Evolutionary conservation across 2,329 filamentous ascomycete species (phyloP).

Genomic region (Aaosphaeria arxii): DNA sequence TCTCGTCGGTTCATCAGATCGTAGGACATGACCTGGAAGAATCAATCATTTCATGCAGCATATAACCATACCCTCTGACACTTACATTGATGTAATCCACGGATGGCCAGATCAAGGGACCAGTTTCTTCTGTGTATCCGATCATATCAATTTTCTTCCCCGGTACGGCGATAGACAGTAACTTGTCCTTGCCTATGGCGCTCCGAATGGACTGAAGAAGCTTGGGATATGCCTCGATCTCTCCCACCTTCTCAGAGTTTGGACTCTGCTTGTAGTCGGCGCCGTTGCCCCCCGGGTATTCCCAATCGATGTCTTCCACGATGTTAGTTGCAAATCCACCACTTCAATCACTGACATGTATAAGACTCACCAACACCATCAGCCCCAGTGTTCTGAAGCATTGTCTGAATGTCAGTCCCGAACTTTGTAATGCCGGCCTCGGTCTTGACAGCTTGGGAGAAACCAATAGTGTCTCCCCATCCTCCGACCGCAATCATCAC

Average conservation of each 20-base stretch:
- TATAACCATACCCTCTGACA: neutral
- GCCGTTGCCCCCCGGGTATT: slow-evolving; percentile 62
- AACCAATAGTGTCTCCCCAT: slow-evolving; percentile 68
- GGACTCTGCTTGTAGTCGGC: slow-evolving; percentile 64
- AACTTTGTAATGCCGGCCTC: slow-evolving; percentile 55
- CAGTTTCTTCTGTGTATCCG: slow-evolving; percentile 57
- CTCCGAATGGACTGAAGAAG: slow-evolving; percentile 58
- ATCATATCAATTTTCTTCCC: slow-evolving; percentile 64
- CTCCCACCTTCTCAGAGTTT: slow-evolving; percentile 57
- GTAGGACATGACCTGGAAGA: slow-evolving; percentile 60
- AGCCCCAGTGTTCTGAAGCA: slow-evolving; percentile 61
- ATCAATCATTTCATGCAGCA: neutral
- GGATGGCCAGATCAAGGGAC: slow-evolving; percentile 56
- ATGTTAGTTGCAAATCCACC: neutral
- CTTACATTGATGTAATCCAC: slow-evolving; percentile 63
- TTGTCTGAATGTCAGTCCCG: slow-evolving; percentile 61
- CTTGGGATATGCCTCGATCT: slow-evolving; percentile 61
- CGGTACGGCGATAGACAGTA: slow-evolving; percentile 67
- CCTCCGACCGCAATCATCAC: slow-evolving; percentile 71
- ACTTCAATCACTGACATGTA: neutral
- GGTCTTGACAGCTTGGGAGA: slow-evolving; percentile 55
- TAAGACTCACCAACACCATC: slow-evolving; percentile 58
- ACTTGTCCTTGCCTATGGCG: slow-evolving; percentile 56
- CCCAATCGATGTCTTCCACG: slow-evolving; percentile 63
- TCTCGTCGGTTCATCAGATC: slow-evolving; percentile 71